phyloP scores from a whole-genome alignment of 306 rosid genomes.

The Glycine soja region DNA sequence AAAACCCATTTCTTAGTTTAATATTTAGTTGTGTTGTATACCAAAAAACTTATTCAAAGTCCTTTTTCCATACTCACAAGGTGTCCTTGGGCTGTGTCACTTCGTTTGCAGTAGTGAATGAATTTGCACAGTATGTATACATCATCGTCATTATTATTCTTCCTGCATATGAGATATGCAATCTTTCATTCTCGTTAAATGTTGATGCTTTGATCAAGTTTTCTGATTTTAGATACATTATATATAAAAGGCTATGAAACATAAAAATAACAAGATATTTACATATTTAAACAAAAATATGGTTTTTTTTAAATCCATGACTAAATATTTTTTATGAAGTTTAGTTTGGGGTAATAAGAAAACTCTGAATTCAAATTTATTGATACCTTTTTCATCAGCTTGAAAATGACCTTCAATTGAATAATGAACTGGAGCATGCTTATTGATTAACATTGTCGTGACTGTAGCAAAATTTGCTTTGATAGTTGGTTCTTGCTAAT shows the following conservation, averaged over 20 bases:
- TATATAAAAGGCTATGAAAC: not conserved
- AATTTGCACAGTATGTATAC: conserved; percentile 65
- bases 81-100: conserved; percentile 81
- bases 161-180: conserved; percentile 4
- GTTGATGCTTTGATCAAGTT: conserved; percentile 2
- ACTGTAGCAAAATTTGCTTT: not conserved
- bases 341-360: too few relatives aligned
- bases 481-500: not conserved
- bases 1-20: conserved; percentile 19
- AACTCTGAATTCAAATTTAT: not conserved
- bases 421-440: conserved; percentile 10
- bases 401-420: conserved; percentile 5
- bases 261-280: not conserved
- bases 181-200: not conserved
- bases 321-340: not conserved
- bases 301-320: conserved; percentile 9
- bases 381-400: not conserved
- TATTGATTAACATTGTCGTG: not conserved
- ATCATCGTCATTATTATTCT: not conserved
- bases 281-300: conserved; percentile 4
- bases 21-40: not conserved
- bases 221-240: not conserved
- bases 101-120: conserved; percentile 75
- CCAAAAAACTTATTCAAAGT: conserved; percentile 17
- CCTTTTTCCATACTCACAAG: conserved; percentile 49